Evolutionary conservation across 108 stramenopile species (phyloP).

Genomic region (Discostella stelligeroides): DNA sequence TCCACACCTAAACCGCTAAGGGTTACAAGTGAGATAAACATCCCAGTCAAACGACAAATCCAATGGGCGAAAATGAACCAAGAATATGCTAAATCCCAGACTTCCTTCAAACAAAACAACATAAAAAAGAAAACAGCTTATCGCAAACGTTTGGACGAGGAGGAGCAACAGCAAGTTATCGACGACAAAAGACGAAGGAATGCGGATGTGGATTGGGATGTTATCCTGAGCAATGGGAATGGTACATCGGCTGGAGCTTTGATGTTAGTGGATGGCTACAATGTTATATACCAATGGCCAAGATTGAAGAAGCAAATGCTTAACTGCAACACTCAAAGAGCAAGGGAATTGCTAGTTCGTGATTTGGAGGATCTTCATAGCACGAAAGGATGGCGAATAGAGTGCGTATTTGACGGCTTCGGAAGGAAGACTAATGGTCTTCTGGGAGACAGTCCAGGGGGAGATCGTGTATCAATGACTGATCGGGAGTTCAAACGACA

Average conservation of each 20-base stretch:
- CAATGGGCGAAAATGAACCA: conserved; percentile 67
- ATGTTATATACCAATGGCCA: conserved; percentile 84
- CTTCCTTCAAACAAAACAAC: conserved; percentile 65
- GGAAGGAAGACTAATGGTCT: conserved; percentile 52
- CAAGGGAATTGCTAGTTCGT: conserved; percentile 68
- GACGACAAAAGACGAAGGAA: conserved; percentile 57
- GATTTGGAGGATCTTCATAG: conserved; percentile 77
- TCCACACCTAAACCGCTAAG: conserved; percentile 45
- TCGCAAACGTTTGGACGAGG: conserved; percentile 63
- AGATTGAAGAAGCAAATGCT: conserved; percentile 85
- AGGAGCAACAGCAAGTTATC: conserved; percentile 66
- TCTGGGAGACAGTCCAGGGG: conserved; percentile 54
- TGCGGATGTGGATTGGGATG: conserved; percentile 82
- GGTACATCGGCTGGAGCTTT: conserved; percentile 64
- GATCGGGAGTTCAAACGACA: conserved; percentile 38
- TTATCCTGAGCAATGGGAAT: conserved; percentile 64
- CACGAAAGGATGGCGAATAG: conserved; percentile 82
- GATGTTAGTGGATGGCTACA: conserved; percentile 87
- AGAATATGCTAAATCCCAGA: conserved; percentile 44
- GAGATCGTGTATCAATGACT: conserved; percentile 20
- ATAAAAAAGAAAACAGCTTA: conserved; percentile 59
- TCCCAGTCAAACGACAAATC: conserved; percentile 79
- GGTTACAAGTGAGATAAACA: conserved; percentile 73
- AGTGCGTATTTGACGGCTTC: conserved; percentile 86
- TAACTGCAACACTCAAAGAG: conserved; percentile 59